Evolutionary conservation across 2,329 filamentous ascomycete genomes (phyloP), one percentile per base, ranked within the genome.

Genomic region (Arachnopeziza araneosa): DNA sequence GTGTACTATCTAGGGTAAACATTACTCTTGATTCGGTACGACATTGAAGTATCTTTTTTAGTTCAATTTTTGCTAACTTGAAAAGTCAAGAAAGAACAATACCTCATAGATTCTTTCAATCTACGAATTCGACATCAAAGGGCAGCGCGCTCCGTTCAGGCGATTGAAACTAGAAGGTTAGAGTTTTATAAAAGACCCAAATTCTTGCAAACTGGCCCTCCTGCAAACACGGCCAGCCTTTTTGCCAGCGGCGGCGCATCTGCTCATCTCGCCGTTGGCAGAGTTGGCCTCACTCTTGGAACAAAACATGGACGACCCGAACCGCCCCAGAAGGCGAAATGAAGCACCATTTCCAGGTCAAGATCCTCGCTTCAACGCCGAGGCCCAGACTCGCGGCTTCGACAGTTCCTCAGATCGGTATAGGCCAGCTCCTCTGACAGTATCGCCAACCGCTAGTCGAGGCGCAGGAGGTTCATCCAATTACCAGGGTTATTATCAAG

Each of bases 241-340:
- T 75, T 84, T 85, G 79, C 85, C 85, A 78, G 82, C 80, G 63
- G 81, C 81, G 67, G 82, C 81, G 78, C 81, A 83, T 78, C 83
- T 82, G 79, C 80, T 84, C 73, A 80, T 83, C 80, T 80, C 82
- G 76, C 78, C 79, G 76, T 76, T 80, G 76, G 79, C 77, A 76
- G 77, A 79, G 74, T 77, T 78, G 75, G 19, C 76, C 71, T 75
- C 76, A 74, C 75, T 77, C 74, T 76, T 78, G 71, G 74, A 79
- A 79, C 74, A 76, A 76, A 86, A 84, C 73, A 95, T 95, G 90
- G 90, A 93, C 80, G 86, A 89, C 77, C 84, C 87, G 78, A 84
- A 83, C 76, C 85, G 83, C 73, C 81, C 85, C 72, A 82, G 86
- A 79, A 88, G 89, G 83, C 88, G 89, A 79, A 84, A 88, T 83